phyloP scores from a whole-genome alignment of 768 basidiomycete species.

The Suillus decipiens region DNA sequence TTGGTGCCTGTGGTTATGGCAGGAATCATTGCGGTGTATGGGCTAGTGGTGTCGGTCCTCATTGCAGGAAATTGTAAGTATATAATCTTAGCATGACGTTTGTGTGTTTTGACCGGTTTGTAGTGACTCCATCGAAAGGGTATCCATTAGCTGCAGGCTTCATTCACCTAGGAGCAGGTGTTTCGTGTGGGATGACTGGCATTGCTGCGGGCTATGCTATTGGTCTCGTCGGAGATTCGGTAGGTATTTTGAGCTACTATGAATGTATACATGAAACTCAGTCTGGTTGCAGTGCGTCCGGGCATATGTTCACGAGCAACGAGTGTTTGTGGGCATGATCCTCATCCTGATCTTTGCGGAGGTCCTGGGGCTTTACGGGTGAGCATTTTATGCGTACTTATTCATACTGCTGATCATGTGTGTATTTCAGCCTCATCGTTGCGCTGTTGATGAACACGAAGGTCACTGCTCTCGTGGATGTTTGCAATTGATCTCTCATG shows the following conservation, averaged over 20 bases:
- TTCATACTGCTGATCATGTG: slow-evolving; percentile 1
- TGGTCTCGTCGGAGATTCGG: slow-evolving; percentile 91
- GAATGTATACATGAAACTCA: background rate
- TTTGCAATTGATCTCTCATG: slow-evolving; percentile 19
- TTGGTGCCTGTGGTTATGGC: slow-evolving; percentile 98
- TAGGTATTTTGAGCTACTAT: slow-evolving; percentile 40
- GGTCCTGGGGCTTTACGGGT: slow-evolving; percentile 89
- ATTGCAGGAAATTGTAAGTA: slow-evolving; percentile 70
- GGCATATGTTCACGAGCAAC: slow-evolving; percentile 88
- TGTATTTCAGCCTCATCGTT: slow-evolving; percentile 65
- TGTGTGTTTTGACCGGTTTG: slow-evolving; percentile 19
- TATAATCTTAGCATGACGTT: background rate
- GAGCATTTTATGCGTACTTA: slow-evolving; percentile 27
- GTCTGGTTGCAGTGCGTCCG: slow-evolving; percentile 68
- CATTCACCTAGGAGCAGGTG: slow-evolving; percentile 88
- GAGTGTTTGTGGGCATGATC: slow-evolving; percentile 94
- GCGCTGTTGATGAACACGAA: slow-evolving; percentile 90
- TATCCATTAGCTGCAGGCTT: slow-evolving; percentile 89
- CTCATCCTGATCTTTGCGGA: slow-evolving; percentile 93
- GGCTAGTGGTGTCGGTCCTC: slow-evolving; percentile 92
- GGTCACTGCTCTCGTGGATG: slow-evolving; percentile 44
- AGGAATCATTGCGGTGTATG: slow-evolving; percentile 97
- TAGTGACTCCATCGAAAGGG: slow-evolving; percentile 62
- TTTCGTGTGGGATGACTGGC: slow-evolving; percentile 90
- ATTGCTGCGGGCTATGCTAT: slow-evolving; percentile 95